These are phyloP conservation scores for Pythium brachiatum DNA, from an alignment of 352 stramenopile genomes.

Conservation along the genomic window DNA sequence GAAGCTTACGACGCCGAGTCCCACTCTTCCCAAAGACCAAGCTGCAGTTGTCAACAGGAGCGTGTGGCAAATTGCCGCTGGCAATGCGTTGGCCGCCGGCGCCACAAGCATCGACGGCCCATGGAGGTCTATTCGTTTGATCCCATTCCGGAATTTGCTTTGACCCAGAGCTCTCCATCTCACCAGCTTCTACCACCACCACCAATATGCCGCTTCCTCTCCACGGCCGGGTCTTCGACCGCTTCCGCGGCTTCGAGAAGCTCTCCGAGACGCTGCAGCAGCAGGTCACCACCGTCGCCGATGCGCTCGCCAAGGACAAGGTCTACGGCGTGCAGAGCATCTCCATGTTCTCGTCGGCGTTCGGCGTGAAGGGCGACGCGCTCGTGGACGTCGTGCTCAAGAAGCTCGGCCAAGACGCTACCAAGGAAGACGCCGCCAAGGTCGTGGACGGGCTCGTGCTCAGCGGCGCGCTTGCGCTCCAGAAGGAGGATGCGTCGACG, in stretches of 20 bases:
- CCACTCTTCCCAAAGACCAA: slow-evolving; percentile 17
- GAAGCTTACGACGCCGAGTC: slow-evolving; percentile 5
- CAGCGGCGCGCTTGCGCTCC: slow-evolving; percentile 10
- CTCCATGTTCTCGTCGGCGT: slow-evolving; percentile 24
- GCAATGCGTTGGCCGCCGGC: too few relatives aligned
- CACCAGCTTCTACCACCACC: neutral
- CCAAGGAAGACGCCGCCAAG: slow-evolving; percentile 3
- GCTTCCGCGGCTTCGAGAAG: slow-evolving; percentile 23
- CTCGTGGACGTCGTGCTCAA: neutral
- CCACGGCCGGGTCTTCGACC: slow-evolving; percentile 22
- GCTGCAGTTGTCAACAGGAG: slow-evolving; percentile 8
- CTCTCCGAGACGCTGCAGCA: slow-evolving; percentile 19
- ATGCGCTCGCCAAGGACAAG: slow-evolving; percentile 23
- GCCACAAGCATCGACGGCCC: too few relatives aligned
- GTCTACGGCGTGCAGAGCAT: slow-evolving; percentile 21
- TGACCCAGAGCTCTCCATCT: too few relatives aligned
- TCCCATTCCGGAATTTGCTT: too few relatives aligned
- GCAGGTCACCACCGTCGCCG: slow-evolving; percentile 15
- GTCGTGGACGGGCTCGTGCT: slow-evolving; percentile 24
- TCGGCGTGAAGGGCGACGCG: slow-evolving; percentile 16
- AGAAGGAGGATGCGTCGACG: slow-evolving; percentile 15
- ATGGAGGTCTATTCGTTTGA: too few relatives aligned
- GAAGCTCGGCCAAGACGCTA: neutral
- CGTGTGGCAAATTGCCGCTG: too few relatives aligned
- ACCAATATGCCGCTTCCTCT: slow-evolving; percentile 12